A percentile compares a stretch with the other conserved stretches of the same genome.
Conservation (phyloP, 2,329 filamentous ascomycete genomes). For the Nemania sp. region DNA sequence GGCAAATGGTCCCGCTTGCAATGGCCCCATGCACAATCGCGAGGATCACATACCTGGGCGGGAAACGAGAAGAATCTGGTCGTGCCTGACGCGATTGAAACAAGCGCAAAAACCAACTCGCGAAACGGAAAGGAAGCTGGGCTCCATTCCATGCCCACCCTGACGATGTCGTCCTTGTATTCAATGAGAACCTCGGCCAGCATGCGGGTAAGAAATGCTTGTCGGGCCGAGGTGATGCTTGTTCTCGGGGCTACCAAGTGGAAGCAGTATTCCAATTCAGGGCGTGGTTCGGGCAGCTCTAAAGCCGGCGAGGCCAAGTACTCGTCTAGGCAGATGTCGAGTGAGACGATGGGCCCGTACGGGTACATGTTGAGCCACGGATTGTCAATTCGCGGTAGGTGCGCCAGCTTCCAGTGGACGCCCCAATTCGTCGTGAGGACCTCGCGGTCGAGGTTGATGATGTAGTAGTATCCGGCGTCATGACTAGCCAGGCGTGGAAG, state of each 20-base stretch:
- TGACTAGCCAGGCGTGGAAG: background rate
- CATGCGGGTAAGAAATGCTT: slow-evolving; percentile 1
- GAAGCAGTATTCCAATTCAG: background rate
- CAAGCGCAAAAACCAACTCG: slow-evolving; percentile 25
- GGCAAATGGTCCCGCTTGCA: background rate
- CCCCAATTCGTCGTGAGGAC: slow-evolving; percentile 11
- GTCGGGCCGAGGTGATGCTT: background rate
- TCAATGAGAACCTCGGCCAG: background rate
- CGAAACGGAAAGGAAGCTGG: slow-evolving; percentile 29
- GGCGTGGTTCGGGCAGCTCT: background rate
- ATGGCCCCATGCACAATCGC: background rate
- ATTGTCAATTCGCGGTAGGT: background rate
- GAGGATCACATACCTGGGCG: background rate
- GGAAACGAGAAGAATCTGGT: slow-evolving; percentile 11
- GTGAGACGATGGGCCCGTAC: background rate
- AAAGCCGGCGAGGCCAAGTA: slow-evolving; percentile 13
- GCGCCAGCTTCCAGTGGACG: slow-evolving; percentile 24
- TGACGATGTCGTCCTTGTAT: background rate
- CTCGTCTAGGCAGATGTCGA: slow-evolving; percentile 3
- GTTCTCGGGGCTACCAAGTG: background rate
- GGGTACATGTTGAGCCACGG: background rate
- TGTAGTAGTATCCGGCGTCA: slow-evolving; percentile 1
- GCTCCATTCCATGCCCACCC: slow-evolving; percentile 12
- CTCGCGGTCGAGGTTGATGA: slow-evolving; percentile 26
- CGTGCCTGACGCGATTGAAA: slow-evolving; percentile 20